Evolutionary conservation across 2,329 filamentous ascomycete genomes (phyloP), one percentile per base, ranked within the genome.

Genomic region (Pyrenochaeta sp.): DNA sequence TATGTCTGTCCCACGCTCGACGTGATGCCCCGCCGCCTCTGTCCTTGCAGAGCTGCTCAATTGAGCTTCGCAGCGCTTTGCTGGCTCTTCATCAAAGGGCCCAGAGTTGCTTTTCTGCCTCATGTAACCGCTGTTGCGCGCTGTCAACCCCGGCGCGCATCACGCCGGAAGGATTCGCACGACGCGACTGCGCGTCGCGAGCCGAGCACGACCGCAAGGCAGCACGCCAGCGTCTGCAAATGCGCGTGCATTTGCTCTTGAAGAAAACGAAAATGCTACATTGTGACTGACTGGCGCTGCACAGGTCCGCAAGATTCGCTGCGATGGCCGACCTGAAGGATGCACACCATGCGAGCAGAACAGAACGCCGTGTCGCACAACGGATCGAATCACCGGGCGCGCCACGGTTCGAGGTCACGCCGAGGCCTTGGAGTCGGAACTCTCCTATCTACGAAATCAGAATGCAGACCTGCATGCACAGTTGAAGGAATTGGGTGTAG

Each of bases 241-340:
- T 23, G 17, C 47, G 21, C 42, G 29, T 31, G 20, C n/a, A 5
- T 27, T 43, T 39, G 31, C 33, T 35, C n/a, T 20, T 36, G 17
- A 23, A n/a, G n/a, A 11, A 18, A 37, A 14, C n/a, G n/a, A 35
- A 36, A 23, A 2, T 9, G 9, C 9, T 33, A 45, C 40, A 20
- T 44, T 31, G 5, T 15, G n/a, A 29, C 61, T 59, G 43, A 63
- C 49, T 32, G 7, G 9, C 29, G 12, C 36, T 21, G 3, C 53
- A 68, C 23, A 91, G 89, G 82, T 92, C 52, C 87, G 92, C 64
- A 96, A 96, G 78, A 96, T 96, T 67, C 87, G 90, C 71, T 96
- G 92, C 81, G 92, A 96, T 79, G 89, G 87, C 48, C 82, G 90
- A 35, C 86, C 89, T 29, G 88, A 90, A 62, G 92, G 91, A 58